These are phyloP conservation scores for Rhizopogon sp. DNA, from an alignment of 768 basidiomycete species.

Conservation along the genomic window DNA sequence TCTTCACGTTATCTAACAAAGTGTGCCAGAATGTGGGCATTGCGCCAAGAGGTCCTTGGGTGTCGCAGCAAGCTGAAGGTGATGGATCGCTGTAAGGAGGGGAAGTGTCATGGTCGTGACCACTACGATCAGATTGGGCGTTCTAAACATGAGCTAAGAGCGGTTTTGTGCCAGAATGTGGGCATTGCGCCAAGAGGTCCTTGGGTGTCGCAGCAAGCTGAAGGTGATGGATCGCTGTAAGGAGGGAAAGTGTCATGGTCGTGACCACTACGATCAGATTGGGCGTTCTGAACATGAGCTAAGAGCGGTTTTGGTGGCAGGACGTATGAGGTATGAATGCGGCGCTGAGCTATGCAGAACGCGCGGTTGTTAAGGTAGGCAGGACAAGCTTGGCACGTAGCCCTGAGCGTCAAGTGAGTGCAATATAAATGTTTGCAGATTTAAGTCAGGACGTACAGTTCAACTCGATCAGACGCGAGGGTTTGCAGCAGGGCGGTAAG, in stretches of 20 bases:
- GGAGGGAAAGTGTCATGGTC: constrained; percentile 57
- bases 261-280: constrained; percentile 52
- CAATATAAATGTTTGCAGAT: neutral
- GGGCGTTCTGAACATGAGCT: constrained; percentile 57
- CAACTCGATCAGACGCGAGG: constrained; percentile 70
- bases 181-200: constrained; percentile 68
- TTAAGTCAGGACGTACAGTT: constrained; percentile 50
- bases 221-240: constrained; percentile 65
- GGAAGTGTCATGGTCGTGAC: constrained; percentile 50
- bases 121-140: constrained; percentile 55
- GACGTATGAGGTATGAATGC: constrained; percentile 41
- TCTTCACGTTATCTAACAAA: constrained; percentile 60
- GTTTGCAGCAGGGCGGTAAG: constrained; percentile 82
- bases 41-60: constrained; percentile 66
- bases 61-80: constrained; percentile 70
- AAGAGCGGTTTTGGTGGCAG: constrained; percentile 38
- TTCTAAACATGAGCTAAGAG: constrained; percentile 65
- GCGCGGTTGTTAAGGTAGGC: constrained; percentile 93
- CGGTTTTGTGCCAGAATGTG: constrained; percentile 67
- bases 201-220: constrained; percentile 75
- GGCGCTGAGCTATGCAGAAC: constrained; percentile 29
- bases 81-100: constrained; percentile 63
- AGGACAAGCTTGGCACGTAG: constrained; percentile 78
- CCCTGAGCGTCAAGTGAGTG: constrained; percentile 32
- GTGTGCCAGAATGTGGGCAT: constrained; percentile 73